Evolutionary conservation across 352 stramenopile species (phyloP), one percentile per base, ranked within the genome.

Genomic region (Phytophthora melonis): DNA sequence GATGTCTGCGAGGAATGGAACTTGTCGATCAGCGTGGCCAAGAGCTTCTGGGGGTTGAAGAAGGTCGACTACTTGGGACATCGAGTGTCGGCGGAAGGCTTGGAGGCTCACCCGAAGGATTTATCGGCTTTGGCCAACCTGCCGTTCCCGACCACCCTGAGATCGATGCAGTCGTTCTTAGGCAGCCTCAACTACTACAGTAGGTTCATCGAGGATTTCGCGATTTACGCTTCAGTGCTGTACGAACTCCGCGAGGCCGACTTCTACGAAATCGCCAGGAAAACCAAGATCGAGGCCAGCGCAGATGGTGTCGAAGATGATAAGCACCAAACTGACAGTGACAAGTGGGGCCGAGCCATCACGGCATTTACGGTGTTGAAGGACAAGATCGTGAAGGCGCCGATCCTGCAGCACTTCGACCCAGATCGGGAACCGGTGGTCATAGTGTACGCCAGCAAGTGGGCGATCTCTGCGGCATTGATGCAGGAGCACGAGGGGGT

Each of bases 391-490:
- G 45, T 30, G 0, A 18, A 50, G 0, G 53, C 63, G 0, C 70
- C 63, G 8, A 58, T 69, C 7, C 36, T 72, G 3, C n/a, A 18
- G 4, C 70, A 77, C 36, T 68, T 66, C 53, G 70, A 70, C 41
- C 25, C 18, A 2, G 45, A 55, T 13, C 53, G 54, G n/a, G n/a
- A 27, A 54, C 16, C 64, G 8, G 36, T 56, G 23, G 23, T 25
- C 23, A 25, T 25, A 25, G 23, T 25, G 23, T 25, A 25, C 23
- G 23, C 23, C 23, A 25, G 23, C 23, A 25, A 25, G 23, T 25
- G 23, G 23, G 23, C 23, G 1, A 62, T 25, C 23, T 25, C 23
- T 25, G 23, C 23, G 2, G 23, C 23, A 25, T 25, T 25, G 23
- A 25, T 25, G 23, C 23, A 25, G 23, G 23, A 25, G 23, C 23